Percentiles rank a stretch among this genome's conserved stretches.
Conservation (phyloP, 2,329 filamentous ascomycete genomes). For the Ceratocystis cubensis region DNA sequence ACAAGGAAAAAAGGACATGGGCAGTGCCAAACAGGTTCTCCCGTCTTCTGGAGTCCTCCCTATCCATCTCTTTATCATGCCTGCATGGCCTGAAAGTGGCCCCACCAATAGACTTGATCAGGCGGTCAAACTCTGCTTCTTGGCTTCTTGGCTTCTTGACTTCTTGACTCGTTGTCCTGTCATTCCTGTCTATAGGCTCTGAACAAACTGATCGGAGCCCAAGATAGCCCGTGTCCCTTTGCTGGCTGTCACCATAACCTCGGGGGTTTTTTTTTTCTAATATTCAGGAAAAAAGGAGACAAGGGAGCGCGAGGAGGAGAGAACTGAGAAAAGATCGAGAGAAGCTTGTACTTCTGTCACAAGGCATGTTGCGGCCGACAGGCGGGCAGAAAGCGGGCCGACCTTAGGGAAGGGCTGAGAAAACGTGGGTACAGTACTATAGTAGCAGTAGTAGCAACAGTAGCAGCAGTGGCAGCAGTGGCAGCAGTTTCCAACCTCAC, state of each 20-base stretch:
- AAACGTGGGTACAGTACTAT: neutral
- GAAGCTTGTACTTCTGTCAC: neutral
- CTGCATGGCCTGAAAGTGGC: neutral
- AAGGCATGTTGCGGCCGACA: no score
- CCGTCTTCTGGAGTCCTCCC: no score
- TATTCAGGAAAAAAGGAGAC: neutral
- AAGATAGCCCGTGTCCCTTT: no score
- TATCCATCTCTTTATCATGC: neutral
- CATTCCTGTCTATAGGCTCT: no score
- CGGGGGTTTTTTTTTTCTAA: neutral
- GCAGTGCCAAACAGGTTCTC: no score
- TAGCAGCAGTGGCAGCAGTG: neutral
- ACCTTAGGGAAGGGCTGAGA: no score
- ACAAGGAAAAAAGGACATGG: neutral
- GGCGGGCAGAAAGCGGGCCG: neutral
- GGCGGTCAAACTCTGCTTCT: neutral
- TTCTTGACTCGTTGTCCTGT: no score
- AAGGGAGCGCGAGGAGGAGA: neutral
- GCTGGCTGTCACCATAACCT: neutral
- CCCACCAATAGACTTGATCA: neutral
- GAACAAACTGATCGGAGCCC: no score
- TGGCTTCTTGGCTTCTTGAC: no score
- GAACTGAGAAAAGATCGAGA: neutral
- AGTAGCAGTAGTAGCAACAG: neutral
- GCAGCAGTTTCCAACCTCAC: no score